phyloP scores from a whole-genome alignment of 495 filamentous ascomycete species.

The Tuber borchii region DNA sequence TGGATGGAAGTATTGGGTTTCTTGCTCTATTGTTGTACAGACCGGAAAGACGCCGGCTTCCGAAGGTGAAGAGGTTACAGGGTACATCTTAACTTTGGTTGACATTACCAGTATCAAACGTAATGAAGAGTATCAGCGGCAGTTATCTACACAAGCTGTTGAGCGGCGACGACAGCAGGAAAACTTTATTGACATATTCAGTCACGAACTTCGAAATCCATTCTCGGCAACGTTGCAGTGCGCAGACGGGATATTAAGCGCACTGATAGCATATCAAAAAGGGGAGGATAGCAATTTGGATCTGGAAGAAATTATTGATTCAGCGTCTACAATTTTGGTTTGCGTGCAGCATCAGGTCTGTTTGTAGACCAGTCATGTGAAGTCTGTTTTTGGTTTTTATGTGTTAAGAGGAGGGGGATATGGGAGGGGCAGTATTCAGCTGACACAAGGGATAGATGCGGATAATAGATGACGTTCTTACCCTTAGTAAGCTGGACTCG shows the following conservation, averaged over 20 bases:
- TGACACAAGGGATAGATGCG: constrained; percentile 49
- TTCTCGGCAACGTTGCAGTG: constrained; percentile 76
- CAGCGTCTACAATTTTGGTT: constrained; percentile 65
- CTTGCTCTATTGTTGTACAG: constrained; percentile 32
- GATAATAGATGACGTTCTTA: constrained; percentile 71
- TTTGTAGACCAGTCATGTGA: constrained; percentile 16
- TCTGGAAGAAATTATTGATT: constrained; percentile 58
- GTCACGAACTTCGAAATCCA: constrained; percentile 83
- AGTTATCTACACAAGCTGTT: constrained; percentile 36
- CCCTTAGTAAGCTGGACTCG: constrained; percentile 69
- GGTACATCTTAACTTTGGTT: constrained; percentile 50
- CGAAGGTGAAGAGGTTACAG: constrained; percentile 51
- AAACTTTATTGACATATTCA: constrained; percentile 85
- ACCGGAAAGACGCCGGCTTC: constrained; percentile 49
- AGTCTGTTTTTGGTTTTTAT: constrained; percentile 17
- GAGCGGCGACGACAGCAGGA: constrained; percentile 54
- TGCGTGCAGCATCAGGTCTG: constrained; percentile 65
- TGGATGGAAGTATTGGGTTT: constrained; percentile 38
- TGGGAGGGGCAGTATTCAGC: neutral
- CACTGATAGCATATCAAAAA: constrained; percentile 28
- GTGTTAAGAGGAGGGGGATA: constrained; percentile 3
- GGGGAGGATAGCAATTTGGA: constrained; percentile 18
- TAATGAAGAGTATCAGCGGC: constrained; percentile 40
- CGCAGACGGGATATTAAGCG: constrained; percentile 61
- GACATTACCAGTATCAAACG: constrained; percentile 54